These are phyloP conservation scores for Plectosphaerella sp. DNA, from an alignment of 2,329 filamentous ascomycete genomes.

Conservation along the genomic window DNA sequence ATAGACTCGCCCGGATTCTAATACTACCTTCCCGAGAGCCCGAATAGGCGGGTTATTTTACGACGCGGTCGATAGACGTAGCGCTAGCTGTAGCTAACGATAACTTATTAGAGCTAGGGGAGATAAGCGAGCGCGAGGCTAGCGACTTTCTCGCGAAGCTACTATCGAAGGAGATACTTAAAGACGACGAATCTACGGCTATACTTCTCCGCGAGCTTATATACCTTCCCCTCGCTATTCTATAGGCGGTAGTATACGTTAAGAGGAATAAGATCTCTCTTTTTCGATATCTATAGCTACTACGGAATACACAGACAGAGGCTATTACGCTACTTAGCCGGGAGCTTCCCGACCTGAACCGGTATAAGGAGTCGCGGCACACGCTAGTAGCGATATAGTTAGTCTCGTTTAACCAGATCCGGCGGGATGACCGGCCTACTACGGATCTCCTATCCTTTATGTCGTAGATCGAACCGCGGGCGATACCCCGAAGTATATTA, in stretches of 20 bases:
- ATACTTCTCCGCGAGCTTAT: constrained; percentile 20
- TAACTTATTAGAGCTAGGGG: too few relatives aligned
- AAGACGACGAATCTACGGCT: not conserved
- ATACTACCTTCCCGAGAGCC: too few relatives aligned
- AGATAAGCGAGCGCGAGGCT: constrained; percentile 1
- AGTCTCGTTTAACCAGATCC: too few relatives aligned
- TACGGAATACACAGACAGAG: constrained; percentile 23
- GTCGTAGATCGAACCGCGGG: too few relatives aligned
- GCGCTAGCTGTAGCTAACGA: not conserved
- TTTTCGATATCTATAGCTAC: constrained; percentile 25
- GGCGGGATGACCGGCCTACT: too few relatives aligned
- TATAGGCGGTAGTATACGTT: constrained; percentile 34
- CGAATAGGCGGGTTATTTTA: not conserved
- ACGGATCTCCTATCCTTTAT: too few relatives aligned
- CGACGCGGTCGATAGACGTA: not conserved
- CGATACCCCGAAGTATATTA: too few relatives aligned
- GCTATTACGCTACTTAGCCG: constrained; percentile 23
- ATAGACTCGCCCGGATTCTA: not conserved
- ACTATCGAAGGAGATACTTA: not conserved
- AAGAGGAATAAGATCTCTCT: constrained; percentile 22
- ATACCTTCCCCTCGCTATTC: constrained; percentile 31
- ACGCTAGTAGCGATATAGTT: too few relatives aligned
- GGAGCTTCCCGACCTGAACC: constrained; percentile 26
- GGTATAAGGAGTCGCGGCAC: too few relatives aligned
- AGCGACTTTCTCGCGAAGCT: constrained; percentile 1